Base-by-base conservation (phyloP, 768 basidiomycete species). In the Boletus fagicola region DNA sequence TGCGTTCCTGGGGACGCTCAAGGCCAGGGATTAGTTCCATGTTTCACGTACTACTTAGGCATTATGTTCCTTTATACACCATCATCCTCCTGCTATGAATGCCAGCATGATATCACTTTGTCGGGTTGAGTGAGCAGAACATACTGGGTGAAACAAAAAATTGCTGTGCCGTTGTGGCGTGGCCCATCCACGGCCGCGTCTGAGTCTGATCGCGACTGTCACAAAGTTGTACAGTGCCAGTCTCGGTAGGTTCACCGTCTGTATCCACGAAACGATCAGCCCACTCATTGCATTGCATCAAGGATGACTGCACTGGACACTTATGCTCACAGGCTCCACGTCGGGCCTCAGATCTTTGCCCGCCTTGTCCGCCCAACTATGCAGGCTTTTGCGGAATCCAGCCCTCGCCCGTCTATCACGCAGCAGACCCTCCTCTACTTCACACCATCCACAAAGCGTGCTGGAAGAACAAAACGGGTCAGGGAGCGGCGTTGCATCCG, bases 1-100 rank as follows among this genome's bases (percentile, higher is more conserved):
- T 65, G 87, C 92, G 73, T 98, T 98, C 86, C 69, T 94, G 75
- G 92, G 92, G 75, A 85, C 90, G 70, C 90, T 92, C 85, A 94
- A 93, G 79, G 83, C 82, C 74, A 83, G 82, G 71, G 84, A 83
- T 75, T 90, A 75, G 86, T 78, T 67, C 59, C 72, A 67, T 70
- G 63, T 62, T 69, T 68, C 68, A 65, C 68, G 65, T 76, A 75
- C 70, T 72, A 65, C 68, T 63, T 71, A 67, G 65, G 77, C 74
- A 66, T 69, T 72, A 75, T 74, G 72, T 66, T 60, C 35, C 55
- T 65, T 50, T 68, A 65, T 69, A 63, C 70, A 64, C 68, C 64
- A 71, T 74, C 71, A 62, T 62, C 61, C 70, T 71, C 67, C 70
- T 73, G 71, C 71, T 76, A 77, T 78, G 78, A 72, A 73, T 69